These are phyloP conservation scores for Tieghemostelium lacteum DNA, from an alignment of 78 protist genomes.

Conservation along the genomic window DNA sequence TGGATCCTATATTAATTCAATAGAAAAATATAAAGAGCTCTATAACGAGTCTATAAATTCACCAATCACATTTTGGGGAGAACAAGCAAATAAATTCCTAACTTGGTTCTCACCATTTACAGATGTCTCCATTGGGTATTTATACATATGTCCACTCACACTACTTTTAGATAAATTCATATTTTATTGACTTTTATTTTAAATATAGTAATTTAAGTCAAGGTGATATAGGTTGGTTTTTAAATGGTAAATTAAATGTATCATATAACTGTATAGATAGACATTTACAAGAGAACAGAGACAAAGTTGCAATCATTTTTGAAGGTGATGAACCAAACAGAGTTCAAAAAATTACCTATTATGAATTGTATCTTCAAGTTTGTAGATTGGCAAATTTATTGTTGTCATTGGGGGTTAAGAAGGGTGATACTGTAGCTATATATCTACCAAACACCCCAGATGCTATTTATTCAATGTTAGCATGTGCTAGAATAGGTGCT, in stretches of 20 bases:
- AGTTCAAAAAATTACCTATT: conserved; percentile 64
- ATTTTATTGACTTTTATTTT: neutral
- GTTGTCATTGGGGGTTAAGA: conserved; percentile 82
- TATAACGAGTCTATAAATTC: conserved; percentile 43
- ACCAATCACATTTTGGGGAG: conserved; percentile 78
- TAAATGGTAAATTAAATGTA: conserved; percentile 89
- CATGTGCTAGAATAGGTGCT: conserved; percentile 98
- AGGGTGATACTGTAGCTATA: conserved; percentile 94
- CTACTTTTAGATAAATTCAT: neutral
- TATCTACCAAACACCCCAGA: conserved; percentile 94
- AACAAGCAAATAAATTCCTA: conserved; percentile 39
- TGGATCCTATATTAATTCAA: no score
- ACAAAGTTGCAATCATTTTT: conserved; percentile 82
- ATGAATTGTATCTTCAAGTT: conserved; percentile 72
- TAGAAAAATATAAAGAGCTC: conserved; percentile 20
- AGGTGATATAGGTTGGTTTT: conserved; percentile 90
- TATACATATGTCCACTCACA: neutral
- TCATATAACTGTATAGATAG: conserved; percentile 92
- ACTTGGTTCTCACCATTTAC: conserved; percentile 81
- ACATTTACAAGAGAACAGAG: conserved; percentile 83
- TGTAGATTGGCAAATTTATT: conserved; percentile 87
- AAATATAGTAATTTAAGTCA: conserved; percentile 82
- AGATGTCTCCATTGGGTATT: conserved; percentile 62
- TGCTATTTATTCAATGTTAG: conserved; percentile 93
- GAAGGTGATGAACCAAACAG: conserved; percentile 77